phyloP scores from a whole-genome alignment of 495 filamentous ascomycete species.

The Geopyxis carbonaria region DNA sequence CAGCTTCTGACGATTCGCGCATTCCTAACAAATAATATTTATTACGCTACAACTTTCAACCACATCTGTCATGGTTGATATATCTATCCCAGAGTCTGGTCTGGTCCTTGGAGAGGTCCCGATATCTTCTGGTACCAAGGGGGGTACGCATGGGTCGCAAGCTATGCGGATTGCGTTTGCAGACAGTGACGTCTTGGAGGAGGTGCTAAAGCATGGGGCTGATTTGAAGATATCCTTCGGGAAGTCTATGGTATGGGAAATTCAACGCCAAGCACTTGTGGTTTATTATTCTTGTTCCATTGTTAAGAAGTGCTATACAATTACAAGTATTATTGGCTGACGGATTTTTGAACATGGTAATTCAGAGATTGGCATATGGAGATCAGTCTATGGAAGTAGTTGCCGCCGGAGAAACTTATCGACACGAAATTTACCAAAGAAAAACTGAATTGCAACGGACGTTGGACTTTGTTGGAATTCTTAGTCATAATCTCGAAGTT shows the following conservation, averaged over 20 bases:
- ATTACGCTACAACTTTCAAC: no score
- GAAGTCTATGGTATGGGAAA: constrained; percentile 29
- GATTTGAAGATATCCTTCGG: constrained; percentile 31
- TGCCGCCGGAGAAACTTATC: constrained; percentile 32
- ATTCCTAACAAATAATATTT: no score
- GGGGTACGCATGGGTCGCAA: constrained; percentile 28
- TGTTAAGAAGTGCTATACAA: background rate
- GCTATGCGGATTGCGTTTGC: constrained; percentile 41
- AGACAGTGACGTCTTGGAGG: constrained; percentile 36
- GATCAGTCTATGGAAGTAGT: constrained; percentile 38
- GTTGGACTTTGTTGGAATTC: constrained; percentile 36
- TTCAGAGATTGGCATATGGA: constrained; percentile 38
- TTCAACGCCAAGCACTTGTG: constrained; percentile 19
- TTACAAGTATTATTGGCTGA: constrained; percentile 11
- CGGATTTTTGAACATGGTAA: constrained; percentile 25
- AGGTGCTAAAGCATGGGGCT: constrained; percentile 33
- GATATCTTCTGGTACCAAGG: no score
- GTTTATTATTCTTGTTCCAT: constrained; percentile 16
- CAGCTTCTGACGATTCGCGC: no score
- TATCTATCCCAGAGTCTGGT: no score
- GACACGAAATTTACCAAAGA: constrained; percentile 36
- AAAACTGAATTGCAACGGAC: constrained; percentile 21
- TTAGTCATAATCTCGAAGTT: constrained; percentile 41
- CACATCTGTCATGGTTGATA: no score
- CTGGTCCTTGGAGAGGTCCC: no score